Evolutionary conservation across 306 rosid genomes (phyloP).

Genomic region (Argentina anserina): DNA sequence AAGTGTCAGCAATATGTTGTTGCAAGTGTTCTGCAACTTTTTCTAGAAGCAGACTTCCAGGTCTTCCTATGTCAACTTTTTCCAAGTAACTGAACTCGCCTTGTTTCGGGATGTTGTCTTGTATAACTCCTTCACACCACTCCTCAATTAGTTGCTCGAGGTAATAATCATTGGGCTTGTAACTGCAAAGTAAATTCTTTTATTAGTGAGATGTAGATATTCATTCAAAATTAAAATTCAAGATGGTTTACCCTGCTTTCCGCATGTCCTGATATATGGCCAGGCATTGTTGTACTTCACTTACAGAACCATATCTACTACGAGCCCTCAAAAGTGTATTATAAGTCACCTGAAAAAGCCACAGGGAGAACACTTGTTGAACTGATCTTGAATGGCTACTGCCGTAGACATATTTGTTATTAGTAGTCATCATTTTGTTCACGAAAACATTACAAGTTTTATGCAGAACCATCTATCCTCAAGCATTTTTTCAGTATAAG

Average conservation of each 20-base stretch:
- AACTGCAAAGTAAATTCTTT: slow-evolving; percentile 43
- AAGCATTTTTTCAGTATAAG: neutral
- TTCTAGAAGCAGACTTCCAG: slow-evolving; percentile 76
- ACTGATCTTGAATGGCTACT: neutral
- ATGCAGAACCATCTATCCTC: neutral
- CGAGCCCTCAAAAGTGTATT: slow-evolving; percentile 80
- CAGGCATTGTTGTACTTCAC: slow-evolving; percentile 81
- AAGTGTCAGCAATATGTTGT: slow-evolving; percentile 62
- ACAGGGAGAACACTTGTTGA: neutral
- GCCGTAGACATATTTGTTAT: neutral
- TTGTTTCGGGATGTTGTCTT: slow-evolving; percentile 42
- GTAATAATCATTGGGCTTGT: slow-evolving; percentile 71
- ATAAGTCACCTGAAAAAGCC: slow-evolving; percentile 70
- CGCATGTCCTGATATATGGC: slow-evolving; percentile 88
- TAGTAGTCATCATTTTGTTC: neutral
- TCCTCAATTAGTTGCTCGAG: slow-evolving; percentile 76
- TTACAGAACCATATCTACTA: slow-evolving; percentile 65
- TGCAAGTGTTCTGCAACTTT: slow-evolving; percentile 77
- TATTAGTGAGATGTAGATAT: slow-evolving; percentile 11
- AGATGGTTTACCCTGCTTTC: slow-evolving; percentile 68
- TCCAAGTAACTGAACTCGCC: slow-evolving; percentile 43
- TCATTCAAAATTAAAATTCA: slow-evolving; percentile 1
- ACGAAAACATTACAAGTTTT: neutral
- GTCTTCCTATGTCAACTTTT: slow-evolving; percentile 44
- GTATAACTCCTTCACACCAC: slow-evolving; percentile 97